Base-by-base conservation (phyloP, 306 rosid genomes). In the Boehmeria nivea region DNA sequence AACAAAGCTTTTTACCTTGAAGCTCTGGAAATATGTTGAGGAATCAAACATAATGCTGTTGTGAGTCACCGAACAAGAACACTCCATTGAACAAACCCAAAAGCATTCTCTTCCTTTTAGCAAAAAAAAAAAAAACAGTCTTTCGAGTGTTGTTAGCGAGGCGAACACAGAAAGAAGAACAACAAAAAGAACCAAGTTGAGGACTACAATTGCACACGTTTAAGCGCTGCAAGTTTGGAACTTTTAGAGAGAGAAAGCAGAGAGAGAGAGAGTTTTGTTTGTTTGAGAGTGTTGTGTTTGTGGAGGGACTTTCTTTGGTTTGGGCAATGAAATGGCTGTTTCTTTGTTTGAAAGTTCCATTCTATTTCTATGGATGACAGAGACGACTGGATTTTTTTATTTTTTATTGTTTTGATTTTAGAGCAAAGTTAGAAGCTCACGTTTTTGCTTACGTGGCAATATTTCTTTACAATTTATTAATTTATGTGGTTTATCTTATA, bases 1-100 rank as follows among this genome's bases (percentile, higher is more conserved):
- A 51, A 20, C 3, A 15, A 11, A 17, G 10, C 45, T 10, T 15
- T 20, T 20, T 65, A 87, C 98, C 96, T 91, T 83, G 40, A 70
- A 79, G 79, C 73, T 77, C 26, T 61, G 93, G 53, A 76, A 78
- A 68, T 64, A 79, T 68, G 81, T 64, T 50, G 83, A 16, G 12
- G 93, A 68, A 43, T 84, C 93, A 63, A 79, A 64, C 99, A 83
- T 87, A 54, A 69, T 77, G 79, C 72, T 24, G 56, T 48, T 52
- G 52, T 47, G 64, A 70, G 26, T 80, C 67, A 74, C 19, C 57
- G 78, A 66, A 64, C 75, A 72, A 74, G 31, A 48, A 72, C 57
- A 53, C 54, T 69, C 65, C 79, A 66, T 38, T 49, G 36, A 69
- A 58, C 61, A 72, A 76, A 70, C 51, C 64, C 67, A 72, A 72